A percentile compares a stretch with the other conserved stretches of the same genome.
Conservation (phyloP, 176 grass and related monocot species). For the Puya raimondii region DNA sequence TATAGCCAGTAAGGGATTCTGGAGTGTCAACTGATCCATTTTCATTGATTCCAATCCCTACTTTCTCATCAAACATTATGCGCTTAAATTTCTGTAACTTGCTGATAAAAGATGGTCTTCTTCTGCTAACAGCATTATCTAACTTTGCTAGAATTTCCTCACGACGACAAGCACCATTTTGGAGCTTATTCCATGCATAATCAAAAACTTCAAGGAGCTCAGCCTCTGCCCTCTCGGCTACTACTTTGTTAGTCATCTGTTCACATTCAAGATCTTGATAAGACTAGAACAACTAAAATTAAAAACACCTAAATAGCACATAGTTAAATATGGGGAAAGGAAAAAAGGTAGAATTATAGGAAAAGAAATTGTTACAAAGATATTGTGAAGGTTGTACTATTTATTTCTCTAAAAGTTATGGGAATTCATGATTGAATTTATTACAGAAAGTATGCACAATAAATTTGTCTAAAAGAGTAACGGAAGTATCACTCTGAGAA, state of each 20-base stretch:
- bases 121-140: slow-evolving; percentile 23
- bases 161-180: slow-evolving; percentile 59
- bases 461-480: no score
- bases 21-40: slow-evolving; percentile 24
- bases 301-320: not conserved
- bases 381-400: no score
- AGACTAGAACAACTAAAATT: not conserved
- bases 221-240: slow-evolving; percentile 65
- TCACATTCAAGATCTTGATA: not conserved
- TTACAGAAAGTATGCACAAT: no score
- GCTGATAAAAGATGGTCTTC: slow-evolving; percentile 28
- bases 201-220: slow-evolving; percentile 72
- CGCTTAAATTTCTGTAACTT: slow-evolving; percentile 36
- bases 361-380: not conserved
- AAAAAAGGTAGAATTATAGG: not conserved
- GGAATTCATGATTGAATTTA: not conserved
- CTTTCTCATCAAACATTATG: slow-evolving; percentile 40
- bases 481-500: no score
- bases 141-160: slow-evolving; percentile 75
- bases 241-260: slow-evolving; percentile 61
- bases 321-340: not conserved
- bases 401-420: not conserved
- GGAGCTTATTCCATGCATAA: slow-evolving; percentile 89
- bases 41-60: slow-evolving; percentile 53
- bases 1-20: slow-evolving; percentile 18